phyloP scores from a whole-genome alignment of 805 yeast species.

The Grigorovia humatica region DNA sequence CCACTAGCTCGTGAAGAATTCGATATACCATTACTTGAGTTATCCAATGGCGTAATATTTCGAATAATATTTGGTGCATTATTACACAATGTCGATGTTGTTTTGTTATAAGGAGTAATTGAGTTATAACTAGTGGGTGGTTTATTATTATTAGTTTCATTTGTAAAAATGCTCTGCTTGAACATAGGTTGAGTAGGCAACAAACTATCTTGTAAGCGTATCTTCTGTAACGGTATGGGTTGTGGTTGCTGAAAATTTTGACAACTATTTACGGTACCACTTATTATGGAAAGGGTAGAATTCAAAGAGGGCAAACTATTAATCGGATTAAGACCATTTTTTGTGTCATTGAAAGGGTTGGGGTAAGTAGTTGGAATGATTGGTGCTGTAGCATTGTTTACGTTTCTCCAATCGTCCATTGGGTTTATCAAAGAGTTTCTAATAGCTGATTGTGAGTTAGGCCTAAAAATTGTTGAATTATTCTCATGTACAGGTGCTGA shows the following conservation, averaged over 20 bases:
- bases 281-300: not conserved
- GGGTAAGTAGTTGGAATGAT: too few relatives aligned
- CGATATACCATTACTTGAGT: not conserved
- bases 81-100: not conserved
- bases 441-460: constrained; percentile 1
- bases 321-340: not conserved
- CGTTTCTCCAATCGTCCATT: not conserved
- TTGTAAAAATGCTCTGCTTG: constrained; percentile 1
- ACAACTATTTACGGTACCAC: not conserved
- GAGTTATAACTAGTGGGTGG: not conserved
- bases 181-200: not conserved
- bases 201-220: not conserved
- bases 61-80: not conserved
- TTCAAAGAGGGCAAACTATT: not conserved
- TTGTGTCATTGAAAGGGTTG: too few relatives aligned
- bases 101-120: not conserved
- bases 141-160: not conserved
- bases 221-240: not conserved
- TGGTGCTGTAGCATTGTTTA: not conserved
- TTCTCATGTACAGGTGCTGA: not conserved
- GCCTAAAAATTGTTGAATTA: not conserved
- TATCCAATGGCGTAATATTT: not conserved
- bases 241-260: constrained; percentile 1
- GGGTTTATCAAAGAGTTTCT: not conserved
- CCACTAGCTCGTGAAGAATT: not conserved